Evolutionary conservation across 73 alveolate genomes (phyloP).

Genomic region (Paramecium octaurelia): DNA sequence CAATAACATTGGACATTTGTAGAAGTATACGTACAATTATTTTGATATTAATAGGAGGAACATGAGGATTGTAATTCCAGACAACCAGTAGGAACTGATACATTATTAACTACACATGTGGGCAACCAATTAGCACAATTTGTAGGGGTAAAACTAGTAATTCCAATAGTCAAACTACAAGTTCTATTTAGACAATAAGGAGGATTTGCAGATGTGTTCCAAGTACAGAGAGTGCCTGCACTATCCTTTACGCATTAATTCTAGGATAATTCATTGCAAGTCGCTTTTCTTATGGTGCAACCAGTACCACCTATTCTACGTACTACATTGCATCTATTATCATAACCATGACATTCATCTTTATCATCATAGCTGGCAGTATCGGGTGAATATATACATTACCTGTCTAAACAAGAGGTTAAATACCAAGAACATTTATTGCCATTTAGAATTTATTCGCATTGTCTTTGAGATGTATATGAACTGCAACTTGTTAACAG

Average conservation of each 20-base stretch:
- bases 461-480: neutral
- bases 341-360: neutral
- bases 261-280: neutral
- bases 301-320: constrained; percentile 43
- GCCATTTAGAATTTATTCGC: neutral
- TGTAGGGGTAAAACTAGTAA: neutral
- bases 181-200: constrained; percentile 15
- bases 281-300: neutral
- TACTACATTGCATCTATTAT: neutral
- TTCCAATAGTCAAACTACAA: neutral
- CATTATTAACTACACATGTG: neutral
- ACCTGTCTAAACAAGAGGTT: neutral
- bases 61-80: neutral
- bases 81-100: neutral
- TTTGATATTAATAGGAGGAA: neutral
- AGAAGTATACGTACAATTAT: neutral
- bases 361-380: neutral
- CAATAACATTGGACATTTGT: neutral
- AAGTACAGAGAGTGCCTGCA: neutral
- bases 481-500: neutral
- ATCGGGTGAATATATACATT: constrained; percentile 4
- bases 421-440: neutral
- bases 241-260: neutral
- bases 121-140: neutral
- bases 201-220: constrained; percentile 7